Percentiles rank a stretch among this genome's conserved stretches.
Evolutionary conservation across 2,329 filamentous ascomycete species (phyloP).

Genomic region (Aspergillus fumigatiaffinis): DNA sequence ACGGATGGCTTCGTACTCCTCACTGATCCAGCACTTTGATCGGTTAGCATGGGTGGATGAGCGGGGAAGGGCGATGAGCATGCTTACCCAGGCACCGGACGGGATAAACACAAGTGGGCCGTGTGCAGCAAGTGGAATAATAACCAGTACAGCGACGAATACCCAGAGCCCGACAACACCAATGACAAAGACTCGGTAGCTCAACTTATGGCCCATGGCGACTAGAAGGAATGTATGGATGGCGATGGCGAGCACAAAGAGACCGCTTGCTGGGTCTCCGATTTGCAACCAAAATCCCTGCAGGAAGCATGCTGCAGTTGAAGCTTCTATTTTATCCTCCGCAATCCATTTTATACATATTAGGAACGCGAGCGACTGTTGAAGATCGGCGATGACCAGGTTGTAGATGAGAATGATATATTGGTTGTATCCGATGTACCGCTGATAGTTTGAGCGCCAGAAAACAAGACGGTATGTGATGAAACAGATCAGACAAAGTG

Average conservation of each 20-base stretch:
- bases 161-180: constrained; percentile 45
- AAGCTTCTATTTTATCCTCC: constrained; percentile 42
- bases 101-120: constrained; percentile 44
- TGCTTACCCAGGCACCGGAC: constrained; percentile 47
- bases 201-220: constrained; percentile 45
- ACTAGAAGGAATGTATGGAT: constrained; percentile 52
- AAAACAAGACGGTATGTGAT: constrained; percentile 51
- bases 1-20: constrained; percentile 42
- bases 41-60: constrained; percentile 1
- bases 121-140: constrained; percentile 44
- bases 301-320: constrained; percentile 45
- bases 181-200: constrained; percentile 42
- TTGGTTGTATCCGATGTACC: constrained; percentile 53
- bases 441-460: constrained; percentile 46
- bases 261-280: constrained; percentile 50
- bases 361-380: constrained; percentile 49
- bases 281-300: constrained; percentile 52
- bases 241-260: constrained; percentile 53
- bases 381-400: constrained; percentile 51
- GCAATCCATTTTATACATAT: constrained; percentile 48
- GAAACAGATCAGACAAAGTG: constrained; percentile 42
- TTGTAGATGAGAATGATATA: constrained; percentile 54
- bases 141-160: constrained; percentile 43
- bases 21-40: constrained; percentile 33
- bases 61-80: background rate